phyloP scores from a whole-genome alignment of 1,284 basidiomycete genomes.

The Ustilago vetiveriae region DNA sequence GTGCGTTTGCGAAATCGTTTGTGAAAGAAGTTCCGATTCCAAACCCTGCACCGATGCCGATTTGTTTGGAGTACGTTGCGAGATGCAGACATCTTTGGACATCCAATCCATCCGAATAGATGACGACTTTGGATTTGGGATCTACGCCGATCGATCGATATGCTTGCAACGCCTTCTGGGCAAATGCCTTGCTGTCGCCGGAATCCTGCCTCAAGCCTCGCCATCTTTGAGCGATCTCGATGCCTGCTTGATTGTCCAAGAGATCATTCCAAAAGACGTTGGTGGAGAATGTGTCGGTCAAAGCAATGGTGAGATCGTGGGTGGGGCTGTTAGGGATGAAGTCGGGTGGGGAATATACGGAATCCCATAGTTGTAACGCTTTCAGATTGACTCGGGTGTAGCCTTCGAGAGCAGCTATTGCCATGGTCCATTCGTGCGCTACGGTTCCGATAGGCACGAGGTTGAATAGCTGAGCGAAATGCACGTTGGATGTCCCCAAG shows the following conservation, averaged over 20 bases:
- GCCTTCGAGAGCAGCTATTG: constrained; percentile 57
- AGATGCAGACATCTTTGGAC: constrained; percentile 57
- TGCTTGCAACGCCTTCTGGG: constrained; percentile 45
- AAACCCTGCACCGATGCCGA: constrained; percentile 62
- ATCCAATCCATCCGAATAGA: constrained; percentile 62
- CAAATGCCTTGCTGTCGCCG: constrained; percentile 60
- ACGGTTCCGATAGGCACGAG: constrained; percentile 62
- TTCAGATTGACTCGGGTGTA: constrained; percentile 57
- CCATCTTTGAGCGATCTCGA: constrained; percentile 60
- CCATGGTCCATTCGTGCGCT: constrained; percentile 67
- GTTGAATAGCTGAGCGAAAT: constrained; percentile 55
- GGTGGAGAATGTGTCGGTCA: constrained; percentile 66
- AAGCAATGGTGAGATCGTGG: constrained; percentile 65
- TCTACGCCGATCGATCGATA: constrained; percentile 59
- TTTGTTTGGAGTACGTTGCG: constrained; percentile 39
- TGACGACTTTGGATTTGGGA: constrained; percentile 56
- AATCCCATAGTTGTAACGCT: constrained; percentile 62
- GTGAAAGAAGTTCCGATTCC: constrained; percentile 61
- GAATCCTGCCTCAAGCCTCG: constrained; percentile 62
- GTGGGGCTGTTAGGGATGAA: constrained; percentile 52
- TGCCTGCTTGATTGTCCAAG: constrained; percentile 39
- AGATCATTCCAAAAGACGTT: constrained; percentile 64
- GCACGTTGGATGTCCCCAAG: constrained; percentile 69
- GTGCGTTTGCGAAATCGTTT: constrained; percentile 46
- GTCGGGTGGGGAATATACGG: constrained; percentile 61